phyloP scores from a whole-genome alignment of 148 eudicot species.

The Simmondsia chinensis region DNA sequence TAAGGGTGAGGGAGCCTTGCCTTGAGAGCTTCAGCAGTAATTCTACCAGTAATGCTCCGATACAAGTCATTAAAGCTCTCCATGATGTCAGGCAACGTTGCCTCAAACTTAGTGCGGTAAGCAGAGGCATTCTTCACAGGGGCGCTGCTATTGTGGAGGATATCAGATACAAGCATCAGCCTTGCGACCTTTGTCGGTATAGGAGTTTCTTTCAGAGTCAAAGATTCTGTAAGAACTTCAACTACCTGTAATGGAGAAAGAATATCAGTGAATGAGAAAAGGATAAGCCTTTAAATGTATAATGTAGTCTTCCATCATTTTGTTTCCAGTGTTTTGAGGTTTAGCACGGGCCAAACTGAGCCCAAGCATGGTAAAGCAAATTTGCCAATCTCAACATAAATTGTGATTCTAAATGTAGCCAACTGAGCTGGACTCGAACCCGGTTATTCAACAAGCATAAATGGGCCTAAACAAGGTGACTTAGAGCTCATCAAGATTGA shows the following conservation, averaged over 20 bases:
- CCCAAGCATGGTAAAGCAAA: too few relatives aligned
- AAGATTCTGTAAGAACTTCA: conserved; percentile 91
- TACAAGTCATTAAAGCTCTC: conserved; percentile 96
- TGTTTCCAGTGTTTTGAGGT: too few relatives aligned
- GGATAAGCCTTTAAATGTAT: too few relatives aligned
- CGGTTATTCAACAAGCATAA: too few relatives aligned
- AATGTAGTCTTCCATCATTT: too few relatives aligned
- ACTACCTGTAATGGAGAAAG: conserved; percentile 48
- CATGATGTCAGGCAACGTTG: conserved; percentile 74
- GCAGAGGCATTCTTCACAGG: conserved; percentile 99
- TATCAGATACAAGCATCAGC: conserved; percentile 96
- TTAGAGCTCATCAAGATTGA: too few relatives aligned
- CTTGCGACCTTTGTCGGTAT: conserved; percentile 98
- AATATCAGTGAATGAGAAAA: neutral
- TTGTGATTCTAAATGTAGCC: too few relatives aligned
- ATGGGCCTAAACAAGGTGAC: too few relatives aligned
- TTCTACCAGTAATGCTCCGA: conserved; percentile 83
- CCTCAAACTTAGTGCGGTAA: conserved; percentile 96
- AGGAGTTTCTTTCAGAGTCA: conserved; percentile 97
- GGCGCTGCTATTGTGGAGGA: conserved; percentile 96
- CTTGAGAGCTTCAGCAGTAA: conserved; percentile 96
- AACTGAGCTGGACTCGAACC: too few relatives aligned
- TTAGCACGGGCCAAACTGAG: too few relatives aligned
- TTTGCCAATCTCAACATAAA: too few relatives aligned
- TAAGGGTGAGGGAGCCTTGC: conserved; percentile 19